Evolutionary conservation across 441 rosid genomes (phyloP).

Genomic region (Jatropha multifida): DNA sequence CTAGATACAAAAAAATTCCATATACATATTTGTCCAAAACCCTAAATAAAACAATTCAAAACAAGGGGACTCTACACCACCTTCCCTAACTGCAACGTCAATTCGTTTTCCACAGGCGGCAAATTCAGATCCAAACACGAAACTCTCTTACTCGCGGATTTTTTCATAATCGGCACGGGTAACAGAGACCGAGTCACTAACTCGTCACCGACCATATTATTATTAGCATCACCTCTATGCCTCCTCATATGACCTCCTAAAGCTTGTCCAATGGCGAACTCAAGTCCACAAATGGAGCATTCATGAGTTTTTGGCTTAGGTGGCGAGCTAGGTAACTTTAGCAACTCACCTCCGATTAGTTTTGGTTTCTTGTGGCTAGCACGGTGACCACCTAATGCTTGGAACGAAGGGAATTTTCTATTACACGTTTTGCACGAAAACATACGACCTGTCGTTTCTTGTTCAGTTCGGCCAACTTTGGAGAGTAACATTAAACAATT

Average conservation of each 20-base stretch:
- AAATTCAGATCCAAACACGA: conserved; percentile 66
- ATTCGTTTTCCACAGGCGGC: conserved; percentile 53
- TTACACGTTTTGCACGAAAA: conserved; percentile 85
- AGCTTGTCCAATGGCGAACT: conserved; percentile 85
- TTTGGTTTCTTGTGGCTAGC: conserved; percentile 89
- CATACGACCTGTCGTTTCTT: conserved; percentile 27
- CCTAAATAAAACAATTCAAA: conserved; percentile 14
- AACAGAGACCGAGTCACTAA: conserved; percentile 12
- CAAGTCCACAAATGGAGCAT: conserved; percentile 86
- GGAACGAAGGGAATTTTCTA: conserved; percentile 72
- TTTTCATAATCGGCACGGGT: conserved; percentile 60
- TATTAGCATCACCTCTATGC: conserved; percentile 38
- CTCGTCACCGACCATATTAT: conserved; percentile 25
- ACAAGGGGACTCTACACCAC: conserved; percentile 20
- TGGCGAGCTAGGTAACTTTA: conserved; percentile 29
- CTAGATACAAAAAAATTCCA: conserved; percentile 36
- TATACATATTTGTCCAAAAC: neutral
- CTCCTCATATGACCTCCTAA: conserved; percentile 96
- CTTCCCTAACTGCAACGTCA: conserved; percentile 55
- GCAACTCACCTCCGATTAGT: conserved; percentile 17
- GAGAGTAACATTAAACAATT: conserved; percentile 72
- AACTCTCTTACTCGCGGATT: conserved; percentile 53
- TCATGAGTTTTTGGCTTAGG: conserved; percentile 57
- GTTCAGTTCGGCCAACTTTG: conserved; percentile 44
- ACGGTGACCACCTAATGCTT: conserved; percentile 92